phyloP scores from a whole-genome alignment of 2,329 filamentous ascomycete species.

The Juglanconis oblonga region DNA sequence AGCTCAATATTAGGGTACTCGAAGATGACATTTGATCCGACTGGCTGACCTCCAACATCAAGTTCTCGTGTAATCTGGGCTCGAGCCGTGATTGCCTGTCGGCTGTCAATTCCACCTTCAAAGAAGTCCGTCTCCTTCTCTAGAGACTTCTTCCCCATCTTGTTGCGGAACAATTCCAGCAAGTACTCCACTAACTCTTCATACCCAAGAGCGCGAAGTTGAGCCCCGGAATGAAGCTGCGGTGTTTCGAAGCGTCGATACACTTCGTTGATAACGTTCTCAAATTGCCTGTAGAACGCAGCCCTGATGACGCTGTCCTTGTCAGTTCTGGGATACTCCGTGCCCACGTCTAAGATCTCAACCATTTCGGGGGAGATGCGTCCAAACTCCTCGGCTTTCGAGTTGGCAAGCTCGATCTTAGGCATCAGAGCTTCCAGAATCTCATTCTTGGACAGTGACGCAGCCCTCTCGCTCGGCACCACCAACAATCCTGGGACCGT shows the following conservation, averaged over 20 bases:
- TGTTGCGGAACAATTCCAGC: no score
- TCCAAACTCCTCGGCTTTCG: slow-evolving; percentile 28
- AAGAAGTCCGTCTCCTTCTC: no score
- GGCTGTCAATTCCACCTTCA: no score
- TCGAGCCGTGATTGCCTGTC: no score
- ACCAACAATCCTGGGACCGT: slow-evolving; percentile 48
- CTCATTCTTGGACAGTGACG: slow-evolving; percentile 22
- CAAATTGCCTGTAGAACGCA: slow-evolving; percentile 43
- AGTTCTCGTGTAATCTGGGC: no score
- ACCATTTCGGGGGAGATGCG: slow-evolving; percentile 48
- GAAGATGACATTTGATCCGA: slow-evolving; percentile 55
- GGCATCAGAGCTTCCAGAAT: slow-evolving; percentile 33
- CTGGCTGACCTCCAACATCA: slow-evolving; percentile 26
- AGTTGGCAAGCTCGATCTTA: slow-evolving; percentile 30
- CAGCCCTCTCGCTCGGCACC: slow-evolving; percentile 33
- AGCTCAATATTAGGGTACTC: slow-evolving; percentile 47
- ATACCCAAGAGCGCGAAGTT: no score
- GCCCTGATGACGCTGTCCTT: slow-evolving; percentile 52
- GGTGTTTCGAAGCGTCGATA: slow-evolving; percentile 19
- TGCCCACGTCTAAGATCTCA: slow-evolving; percentile 40
- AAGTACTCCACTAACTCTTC: no score
- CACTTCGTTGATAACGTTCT: slow-evolving; percentile 37
- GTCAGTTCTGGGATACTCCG: slow-evolving; percentile 46
- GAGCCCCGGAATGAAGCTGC: no score
- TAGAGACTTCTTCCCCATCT: no score